Conservation (phyloP, 2,329 filamentous ascomycete species). For the Westerdykella ornata region DNA sequence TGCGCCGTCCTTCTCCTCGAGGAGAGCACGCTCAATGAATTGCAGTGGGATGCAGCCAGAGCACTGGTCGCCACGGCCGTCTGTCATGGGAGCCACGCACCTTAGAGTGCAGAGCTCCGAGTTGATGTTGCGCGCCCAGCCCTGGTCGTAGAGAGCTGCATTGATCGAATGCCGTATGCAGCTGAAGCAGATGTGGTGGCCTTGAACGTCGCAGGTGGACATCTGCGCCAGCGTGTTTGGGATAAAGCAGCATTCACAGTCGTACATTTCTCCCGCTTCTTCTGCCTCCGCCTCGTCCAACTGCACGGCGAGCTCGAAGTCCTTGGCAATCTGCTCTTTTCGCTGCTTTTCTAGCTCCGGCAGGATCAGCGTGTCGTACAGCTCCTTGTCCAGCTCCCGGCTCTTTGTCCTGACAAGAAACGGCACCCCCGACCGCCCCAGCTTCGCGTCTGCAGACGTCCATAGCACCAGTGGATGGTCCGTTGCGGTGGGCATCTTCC, state of each 20-base stretch:
- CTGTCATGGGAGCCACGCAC: conserved; percentile 69
- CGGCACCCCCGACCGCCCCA: conserved; percentile 51
- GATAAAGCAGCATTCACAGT: conserved; percentile 74
- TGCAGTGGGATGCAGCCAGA: conserved; percentile 63
- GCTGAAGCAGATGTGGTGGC: conserved; percentile 70
- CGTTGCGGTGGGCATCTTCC: conserved; percentile 50
- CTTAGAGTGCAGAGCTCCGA: conserved; percentile 64
- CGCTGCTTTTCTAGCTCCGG: conserved; percentile 38
- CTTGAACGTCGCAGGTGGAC: conserved; percentile 60
- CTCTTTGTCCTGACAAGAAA: conserved; percentile 60
- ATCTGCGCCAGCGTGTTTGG: conserved; percentile 67
- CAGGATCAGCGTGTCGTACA: conserved; percentile 41
- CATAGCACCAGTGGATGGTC: conserved; percentile 56
- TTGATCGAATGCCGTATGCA: conserved; percentile 77
- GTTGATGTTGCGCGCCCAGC: conserved; percentile 77
- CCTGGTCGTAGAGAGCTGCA: conserved; percentile 88
- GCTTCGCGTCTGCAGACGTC: conserved; percentile 52
- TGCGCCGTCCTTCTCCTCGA: conserved; percentile 59
- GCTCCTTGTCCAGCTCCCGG: conserved; percentile 47
- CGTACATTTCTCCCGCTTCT: conserved; percentile 46
- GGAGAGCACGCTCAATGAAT: conserved; percentile 66
- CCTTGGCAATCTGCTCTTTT: conserved; percentile 35
- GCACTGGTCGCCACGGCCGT: conserved; percentile 49
- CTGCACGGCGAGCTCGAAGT: conserved; percentile 39
- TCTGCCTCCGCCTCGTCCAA: conserved; percentile 47